Conservation (phyloP, 352 stramenopile genomes). For the Phytophthora multivora region DNA sequence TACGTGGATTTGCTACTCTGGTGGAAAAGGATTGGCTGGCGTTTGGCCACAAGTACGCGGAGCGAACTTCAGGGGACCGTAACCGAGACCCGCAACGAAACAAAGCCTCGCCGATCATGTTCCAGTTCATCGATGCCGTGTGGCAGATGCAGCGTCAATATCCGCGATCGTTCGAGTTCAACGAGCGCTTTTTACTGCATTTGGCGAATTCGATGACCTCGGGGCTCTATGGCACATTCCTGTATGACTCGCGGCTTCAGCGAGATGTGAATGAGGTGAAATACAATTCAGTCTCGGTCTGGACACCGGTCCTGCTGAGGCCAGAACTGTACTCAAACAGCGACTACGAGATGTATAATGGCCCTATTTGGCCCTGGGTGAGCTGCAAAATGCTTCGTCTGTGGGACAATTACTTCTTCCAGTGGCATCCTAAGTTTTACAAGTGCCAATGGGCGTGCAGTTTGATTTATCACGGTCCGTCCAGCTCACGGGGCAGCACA, state of each 20-base stretch:
- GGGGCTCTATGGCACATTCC: slow-evolving; percentile 82
- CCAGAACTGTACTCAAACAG: slow-evolving; percentile 54
- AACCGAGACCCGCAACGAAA: slow-evolving; percentile 72
- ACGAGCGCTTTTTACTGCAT: slow-evolving; percentile 82
- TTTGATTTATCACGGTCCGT: slow-evolving; percentile 42
- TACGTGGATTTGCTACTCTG: slow-evolving; percentile 77
- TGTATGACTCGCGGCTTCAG: slow-evolving; percentile 78
- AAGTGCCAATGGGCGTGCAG: slow-evolving; percentile 76
- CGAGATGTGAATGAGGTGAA: slow-evolving; percentile 68
- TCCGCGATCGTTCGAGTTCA: slow-evolving; percentile 85
- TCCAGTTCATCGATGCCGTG: slow-evolving; percentile 87
- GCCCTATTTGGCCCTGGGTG: slow-evolving; percentile 83
- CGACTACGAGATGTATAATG: slow-evolving; percentile 48
- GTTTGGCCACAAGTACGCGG: slow-evolving; percentile 87
- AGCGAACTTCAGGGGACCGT: slow-evolving; percentile 72
- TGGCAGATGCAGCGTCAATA: slow-evolving; percentile 88
- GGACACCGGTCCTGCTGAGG: slow-evolving; percentile 74
- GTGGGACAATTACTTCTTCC: slow-evolving; percentile 87
- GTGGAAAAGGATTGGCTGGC: slow-evolving; percentile 89
- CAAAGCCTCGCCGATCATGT: slow-evolving; percentile 86
- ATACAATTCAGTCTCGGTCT: slow-evolving; percentile 68
- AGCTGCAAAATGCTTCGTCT: slow-evolving; percentile 79
- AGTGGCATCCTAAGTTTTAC: slow-evolving; percentile 86
- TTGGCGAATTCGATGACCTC: slow-evolving; percentile 82
- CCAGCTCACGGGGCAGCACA: slow-evolving; percentile 16